phyloP scores from a whole-genome alignment of 1,139 yeast species.

The Scheffersomyces titani region DNA sequence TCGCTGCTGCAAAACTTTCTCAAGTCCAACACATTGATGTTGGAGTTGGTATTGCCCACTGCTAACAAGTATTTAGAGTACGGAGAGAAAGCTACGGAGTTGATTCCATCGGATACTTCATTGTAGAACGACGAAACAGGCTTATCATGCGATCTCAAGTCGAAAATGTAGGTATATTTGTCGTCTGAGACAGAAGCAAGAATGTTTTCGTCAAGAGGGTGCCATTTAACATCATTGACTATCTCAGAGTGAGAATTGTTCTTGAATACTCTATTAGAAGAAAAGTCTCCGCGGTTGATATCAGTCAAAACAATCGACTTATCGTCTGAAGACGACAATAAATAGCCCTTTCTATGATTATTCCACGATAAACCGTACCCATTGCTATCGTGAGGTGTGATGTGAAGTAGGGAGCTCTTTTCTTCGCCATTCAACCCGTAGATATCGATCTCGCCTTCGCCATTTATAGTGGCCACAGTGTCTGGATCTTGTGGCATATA shows the following conservation, averaged over 20 bases:
- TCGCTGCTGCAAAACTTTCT: conserved; percentile 42
- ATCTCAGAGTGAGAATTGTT: conserved; percentile 50
- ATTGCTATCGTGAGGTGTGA: conserved; percentile 60
- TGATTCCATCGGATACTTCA: conserved; percentile 48
- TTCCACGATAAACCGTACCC: conserved; percentile 79
- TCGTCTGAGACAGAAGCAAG: conserved; percentile 79
- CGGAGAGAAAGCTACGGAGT: conserved; percentile 65
- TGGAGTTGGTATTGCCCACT: conserved; percentile 70
- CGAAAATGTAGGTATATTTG: conserved; percentile 43
- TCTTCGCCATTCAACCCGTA: conserved; percentile 48
- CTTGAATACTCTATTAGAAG: conserved; percentile 20
- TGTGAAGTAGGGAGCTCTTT: conserved; percentile 24
- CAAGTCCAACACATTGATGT: conserved; percentile 60
- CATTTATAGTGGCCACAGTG: conserved; percentile 75
- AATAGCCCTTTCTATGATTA: conserved; percentile 42
- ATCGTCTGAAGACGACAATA: conserved; percentile 68
- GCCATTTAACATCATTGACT: conserved; percentile 79
- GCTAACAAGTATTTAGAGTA: conserved; percentile 61
- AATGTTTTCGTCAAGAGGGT: conserved; percentile 44
- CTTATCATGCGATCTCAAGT: conserved; percentile 30
- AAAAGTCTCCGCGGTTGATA: conserved; percentile 20
- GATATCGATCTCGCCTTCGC: conserved; percentile 70
- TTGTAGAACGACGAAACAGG: conserved; percentile 33
- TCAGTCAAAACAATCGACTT: conserved; percentile 62
- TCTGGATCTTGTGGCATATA: conserved; percentile 73